A percentile compares a stretch with the other conserved stretches of the same genome.
Evolutionary conservation across 2,329 filamentous ascomycete species (phyloP).

Genomic region (Stachybotrys echinatus): DNA sequence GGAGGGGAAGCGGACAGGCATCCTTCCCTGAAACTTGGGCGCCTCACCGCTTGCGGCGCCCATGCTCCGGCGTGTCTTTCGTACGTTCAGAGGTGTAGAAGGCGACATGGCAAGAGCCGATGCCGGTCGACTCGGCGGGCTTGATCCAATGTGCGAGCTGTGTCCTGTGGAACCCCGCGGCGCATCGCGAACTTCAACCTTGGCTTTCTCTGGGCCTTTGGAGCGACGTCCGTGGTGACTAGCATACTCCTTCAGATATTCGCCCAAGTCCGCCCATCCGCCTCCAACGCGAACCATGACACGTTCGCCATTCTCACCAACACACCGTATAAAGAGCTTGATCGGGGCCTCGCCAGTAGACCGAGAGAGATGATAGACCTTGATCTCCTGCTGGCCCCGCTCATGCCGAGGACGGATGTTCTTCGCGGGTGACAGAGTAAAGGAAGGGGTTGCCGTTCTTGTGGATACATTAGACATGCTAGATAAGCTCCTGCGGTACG

Average conservation of each 20-base stretch:
- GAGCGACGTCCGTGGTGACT: constrained; percentile 80
- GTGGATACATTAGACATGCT: constrained; percentile 32
- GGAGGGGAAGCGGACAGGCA: constrained; percentile 30
- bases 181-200: constrained; percentile 54
- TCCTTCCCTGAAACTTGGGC: constrained; percentile 31
- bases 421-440: constrained; percentile 63
- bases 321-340: constrained; percentile 88
- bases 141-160: constrained; percentile 29
- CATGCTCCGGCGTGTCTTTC: constrained; percentile 46
- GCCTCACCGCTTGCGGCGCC: constrained; percentile 26
- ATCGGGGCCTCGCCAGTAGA: constrained; percentile 81
- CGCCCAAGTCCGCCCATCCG: constrained; percentile 95
- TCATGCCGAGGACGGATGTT: constrained; percentile 41
- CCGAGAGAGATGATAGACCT: constrained; percentile 85
- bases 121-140: constrained; percentile 33
- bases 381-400: constrained; percentile 66
- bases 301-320: constrained; percentile 83
- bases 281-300: constrained; percentile 98
- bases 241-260: constrained; percentile 91
- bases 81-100: constrained; percentile 46
- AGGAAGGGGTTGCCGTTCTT: constrained; percentile 58
- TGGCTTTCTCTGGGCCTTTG: constrained; percentile 37
- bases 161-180: constrained; percentile 23
- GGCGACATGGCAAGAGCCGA: constrained; percentile 32
- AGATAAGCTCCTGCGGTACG: constrained; percentile 42